phyloP scores from a whole-genome alignment of 441 rosid species.

The Gossypium laxum region DNA sequence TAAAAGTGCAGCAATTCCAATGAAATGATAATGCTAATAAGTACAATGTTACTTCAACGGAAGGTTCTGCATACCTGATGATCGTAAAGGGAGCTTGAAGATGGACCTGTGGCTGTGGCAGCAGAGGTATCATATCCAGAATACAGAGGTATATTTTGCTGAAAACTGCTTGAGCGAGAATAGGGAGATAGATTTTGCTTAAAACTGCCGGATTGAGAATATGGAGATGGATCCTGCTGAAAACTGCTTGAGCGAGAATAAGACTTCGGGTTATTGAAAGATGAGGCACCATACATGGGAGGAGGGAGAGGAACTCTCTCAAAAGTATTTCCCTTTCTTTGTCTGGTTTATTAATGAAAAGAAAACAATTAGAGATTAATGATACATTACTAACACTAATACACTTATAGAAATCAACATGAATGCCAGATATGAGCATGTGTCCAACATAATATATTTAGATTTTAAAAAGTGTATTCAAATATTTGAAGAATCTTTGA shows the following conservation, averaged over 20 bases:
- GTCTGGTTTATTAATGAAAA: slow-evolving; percentile 24
- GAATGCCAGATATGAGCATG: not conserved
- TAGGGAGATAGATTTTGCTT: slow-evolving; percentile 32
- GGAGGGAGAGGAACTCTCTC: slow-evolving; percentile 74
- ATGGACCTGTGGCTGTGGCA: slow-evolving; percentile 34
- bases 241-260: slow-evolving; percentile 34
- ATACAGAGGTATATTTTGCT: slow-evolving; percentile 32
- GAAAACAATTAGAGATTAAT: slow-evolving; percentile 7
- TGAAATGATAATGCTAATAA: not conserved
- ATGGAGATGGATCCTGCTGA: slow-evolving; percentile 31
- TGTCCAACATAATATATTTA: not conserved
- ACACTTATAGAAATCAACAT: not conserved
- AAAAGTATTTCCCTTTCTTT: slow-evolving; percentile 37
- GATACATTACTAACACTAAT: not conserved
- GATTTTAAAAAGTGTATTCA: not conserved
- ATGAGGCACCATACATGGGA: slow-evolving; percentile 43
- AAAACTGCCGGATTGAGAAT: slow-evolving; percentile 39
- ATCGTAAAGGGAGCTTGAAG: slow-evolving; percentile 43
- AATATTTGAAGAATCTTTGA: not conserved
- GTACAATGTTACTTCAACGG: not conserved
- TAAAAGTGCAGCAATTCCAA: not conserved
- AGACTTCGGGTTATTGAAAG: slow-evolving; percentile 35
- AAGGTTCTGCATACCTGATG: slow-evolving; percentile 41
- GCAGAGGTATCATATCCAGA: slow-evolving; percentile 36
- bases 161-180: slow-evolving; percentile 35